Evolutionary conservation across 805 yeast genomes (phyloP).

Genomic region (Brettanomyces bruxellensis): DNA sequence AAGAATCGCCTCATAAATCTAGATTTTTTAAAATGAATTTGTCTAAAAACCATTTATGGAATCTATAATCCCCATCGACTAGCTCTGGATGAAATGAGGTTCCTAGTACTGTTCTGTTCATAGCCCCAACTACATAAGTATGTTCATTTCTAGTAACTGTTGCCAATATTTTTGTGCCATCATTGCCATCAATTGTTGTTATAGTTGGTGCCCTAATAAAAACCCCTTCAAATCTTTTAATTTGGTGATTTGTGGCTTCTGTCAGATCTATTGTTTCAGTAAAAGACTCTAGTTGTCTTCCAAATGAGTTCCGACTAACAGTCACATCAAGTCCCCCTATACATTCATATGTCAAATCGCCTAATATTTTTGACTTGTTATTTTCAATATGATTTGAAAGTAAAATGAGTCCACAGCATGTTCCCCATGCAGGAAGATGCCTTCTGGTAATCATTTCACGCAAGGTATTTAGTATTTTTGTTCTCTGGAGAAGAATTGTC

Average conservation of each 20-base stretch:
- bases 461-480: constrained; percentile 43
- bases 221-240: constrained; percentile 33
- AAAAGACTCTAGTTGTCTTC: constrained; percentile 67
- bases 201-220: constrained; percentile 78
- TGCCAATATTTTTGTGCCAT: constrained; percentile 33
- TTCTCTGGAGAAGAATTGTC: constrained; percentile 60
- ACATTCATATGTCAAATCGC: constrained; percentile 29
- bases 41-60: constrained; percentile 64
- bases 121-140: constrained; percentile 57
- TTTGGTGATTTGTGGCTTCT: constrained; percentile 3
- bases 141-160: constrained; percentile 23
- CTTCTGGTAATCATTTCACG: constrained; percentile 38
- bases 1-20: too few species aligned
- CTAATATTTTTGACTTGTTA: constrained; percentile 37
- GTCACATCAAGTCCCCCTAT: constrained; percentile 58
- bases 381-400: constrained; percentile 45
- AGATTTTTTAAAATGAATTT: constrained; percentile 34
- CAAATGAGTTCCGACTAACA: constrained; percentile 69
- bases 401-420: constrained; percentile 76
- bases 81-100: constrained; percentile 81
- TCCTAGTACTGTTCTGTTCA: constrained; percentile 58
- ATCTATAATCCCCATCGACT: constrained; percentile 38
- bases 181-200: constrained; percentile 4
- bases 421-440: constrained; percentile 65
- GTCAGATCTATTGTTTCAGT: constrained; percentile 33